A percentile compares a stretch with the other conserved stretches of the same genome.
These are phyloP conservation scores for Bipolaris zeicola DNA, from an alignment of 2,329 filamentous ascomycete genomes.

Conservation along the genomic window DNA sequence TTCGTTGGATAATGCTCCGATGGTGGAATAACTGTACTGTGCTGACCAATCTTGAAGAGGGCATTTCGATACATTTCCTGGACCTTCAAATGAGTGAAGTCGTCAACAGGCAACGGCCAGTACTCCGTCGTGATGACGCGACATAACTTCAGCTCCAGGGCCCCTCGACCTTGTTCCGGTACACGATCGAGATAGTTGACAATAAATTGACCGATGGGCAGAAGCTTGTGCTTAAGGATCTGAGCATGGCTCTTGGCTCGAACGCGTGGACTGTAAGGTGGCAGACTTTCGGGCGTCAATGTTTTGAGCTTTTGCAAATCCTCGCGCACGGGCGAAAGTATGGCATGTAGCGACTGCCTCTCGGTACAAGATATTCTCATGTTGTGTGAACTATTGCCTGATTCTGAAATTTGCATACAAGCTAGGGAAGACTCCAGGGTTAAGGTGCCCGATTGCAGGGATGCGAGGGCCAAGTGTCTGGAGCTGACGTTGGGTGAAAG, in stretches of 20 bases:
- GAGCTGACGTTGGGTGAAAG: not conserved
- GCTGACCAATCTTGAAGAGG: not conserved
- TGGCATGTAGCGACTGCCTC: not conserved
- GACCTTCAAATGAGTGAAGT: conserved; percentile 18
- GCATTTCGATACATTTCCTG: conserved; percentile 23
- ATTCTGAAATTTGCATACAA: not conserved
- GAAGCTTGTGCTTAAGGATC: conserved; percentile 21
- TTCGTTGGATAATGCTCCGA: too few relatives aligned
- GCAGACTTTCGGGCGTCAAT: conserved; percentile 14
- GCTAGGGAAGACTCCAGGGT: not conserved
- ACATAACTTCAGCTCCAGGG: conserved; percentile 22
- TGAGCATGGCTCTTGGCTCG: conserved; percentile 18
- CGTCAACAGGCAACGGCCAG: conserved; percentile 23
- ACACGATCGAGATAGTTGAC: not conserved
- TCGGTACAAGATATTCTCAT: not conserved
- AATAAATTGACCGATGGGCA: conserved; percentile 25
- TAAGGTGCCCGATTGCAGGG: not conserved
- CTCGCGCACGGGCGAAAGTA: conserved; percentile 15
- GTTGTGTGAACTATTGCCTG: not conserved
- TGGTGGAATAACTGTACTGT: not conserved
- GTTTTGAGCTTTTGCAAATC: conserved; percentile 18
- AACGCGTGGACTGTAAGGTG: conserved; percentile 6
- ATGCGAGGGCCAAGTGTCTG: not conserved
- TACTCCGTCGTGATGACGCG: conserved; percentile 20
- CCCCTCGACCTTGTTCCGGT: conserved; percentile 3